Evolutionary conservation across 140 eudicot genomes (phyloP), one percentile per base, ranked within the genome.

Genomic region (Bidens hawaiensis): DNA sequence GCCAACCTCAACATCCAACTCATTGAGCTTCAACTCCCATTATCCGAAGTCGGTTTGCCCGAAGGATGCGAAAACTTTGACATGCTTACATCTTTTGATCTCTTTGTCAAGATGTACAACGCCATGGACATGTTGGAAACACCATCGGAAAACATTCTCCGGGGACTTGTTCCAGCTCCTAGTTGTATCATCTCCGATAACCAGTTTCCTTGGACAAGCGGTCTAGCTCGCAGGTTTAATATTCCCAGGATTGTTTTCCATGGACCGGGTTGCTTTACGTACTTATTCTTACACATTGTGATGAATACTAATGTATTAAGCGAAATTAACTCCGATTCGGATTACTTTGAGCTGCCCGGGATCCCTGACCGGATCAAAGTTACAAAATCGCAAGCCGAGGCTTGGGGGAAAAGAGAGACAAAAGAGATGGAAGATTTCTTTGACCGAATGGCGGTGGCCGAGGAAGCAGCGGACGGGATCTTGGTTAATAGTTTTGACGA

Each of bases 21-120:
- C 2, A 13, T 75, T 5, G 33, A 74, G 25, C 76, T 79, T 28
- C 55, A 62, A 18, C 81, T 84, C 60, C 80, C 78, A 2, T 43
- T 73, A 33, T 15, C 28, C 1, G 77, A 81, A 40, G 80, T 75
- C 19, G 88, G 83, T 1, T 53, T 85, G 1, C 83, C 94, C 0
- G 56, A 67, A 18, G 88, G 81, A 24, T 75, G 81, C 61, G 88
- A 85, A 34, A 85, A 70, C 71, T 53, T 81, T 65, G 83, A 81
- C 48, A 24, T 77, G 26, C 48, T 81, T 21, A 63, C 85, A 17
- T 81, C 85, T 0, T 21, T 38, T 12, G 75, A 76, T 24, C 69
- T 72, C 23, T 34, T 66, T 18, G 27, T 21, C 16, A 45, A 68
- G 4, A 63, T 85, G 48, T 78, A 77, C 14, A 61, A 16, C 18